Evolutionary conservation across 768 basidiomycete species (phyloP), one percentile per base, ranked within the genome.

Genomic region (Tulasnella sp.): DNA sequence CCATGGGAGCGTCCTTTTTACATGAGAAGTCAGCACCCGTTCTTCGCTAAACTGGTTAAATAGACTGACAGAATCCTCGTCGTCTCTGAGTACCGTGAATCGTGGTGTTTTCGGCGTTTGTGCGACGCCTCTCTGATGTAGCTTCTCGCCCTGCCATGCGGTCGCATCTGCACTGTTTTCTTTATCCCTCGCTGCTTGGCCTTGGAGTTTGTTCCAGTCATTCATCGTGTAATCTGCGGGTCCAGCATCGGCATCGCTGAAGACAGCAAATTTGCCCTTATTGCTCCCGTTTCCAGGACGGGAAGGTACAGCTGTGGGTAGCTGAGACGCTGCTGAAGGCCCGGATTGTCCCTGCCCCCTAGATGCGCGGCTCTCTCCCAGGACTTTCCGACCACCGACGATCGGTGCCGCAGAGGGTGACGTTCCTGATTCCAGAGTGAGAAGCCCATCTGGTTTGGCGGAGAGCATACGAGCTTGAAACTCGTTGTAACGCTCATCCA

Each of bases 401-500:
- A 29, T 66, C 44, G 9, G 61, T 7, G 66, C 63, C 17, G 68
- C 63, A 7, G 24, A 21, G 22, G 15, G 25, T 22, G 60, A 42
- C 15, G 31, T 52, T n/a, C 27, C 53, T 49, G 51, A 55, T 25
- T 56, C 51, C 21, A 27, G 41, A 29, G 24, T 66, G 5, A 67
- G 66, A 7, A 65, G 62, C 2, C 54, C 53, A 10, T 63, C 66
- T 7, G 68, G 64, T 9, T 70, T 64, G 5, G 70, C 69, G 51
- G 64, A 68, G 60, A 92, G 54, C 81, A 82, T 66, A 66, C 75
- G 69, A 0, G 69, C 67, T 64, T 85, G 82, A 69, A 94, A 97
- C 27, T 88, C 86, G 31, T 80, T 75, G 67, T 92, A 89, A 56
- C 83, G 76, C 43, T 77, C 81, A 73, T 91, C 92, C 44, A 99